Evolutionary conservation across 75 land plant species (phyloP).

Genomic region (Sequoia sempervirens): DNA sequence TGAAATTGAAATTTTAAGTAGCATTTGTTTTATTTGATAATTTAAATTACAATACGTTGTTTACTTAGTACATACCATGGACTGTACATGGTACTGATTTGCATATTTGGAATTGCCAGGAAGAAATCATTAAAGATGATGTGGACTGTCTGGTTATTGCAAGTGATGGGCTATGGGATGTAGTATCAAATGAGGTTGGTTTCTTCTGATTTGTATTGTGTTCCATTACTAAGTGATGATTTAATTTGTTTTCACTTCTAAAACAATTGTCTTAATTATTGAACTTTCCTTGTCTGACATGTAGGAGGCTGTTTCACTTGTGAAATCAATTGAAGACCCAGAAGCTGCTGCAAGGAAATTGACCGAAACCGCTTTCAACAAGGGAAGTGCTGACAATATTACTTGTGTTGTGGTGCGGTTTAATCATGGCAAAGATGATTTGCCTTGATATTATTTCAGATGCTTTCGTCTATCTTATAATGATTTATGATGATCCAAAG

Average conservation of each 20-base stretch:
- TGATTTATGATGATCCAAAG: neutral
- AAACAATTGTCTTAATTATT: neutral
- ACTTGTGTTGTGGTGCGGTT: slow-evolving; percentile 63
- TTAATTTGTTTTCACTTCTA: neutral
- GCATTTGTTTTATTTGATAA: neutral
- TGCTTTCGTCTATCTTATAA: neutral
- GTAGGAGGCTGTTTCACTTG: slow-evolving; percentile 64
- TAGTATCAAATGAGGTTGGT: slow-evolving; percentile 52
- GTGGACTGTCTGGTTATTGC: slow-evolving; percentile 50
- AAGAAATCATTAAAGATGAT: slow-evolving; percentile 4
- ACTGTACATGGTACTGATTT: neutral
- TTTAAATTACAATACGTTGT: neutral
- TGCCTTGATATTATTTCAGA: neutral
- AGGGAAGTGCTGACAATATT: slow-evolving; percentile 68
- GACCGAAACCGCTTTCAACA: slow-evolving; percentile 43
- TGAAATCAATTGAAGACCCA: slow-evolving; percentile 39
- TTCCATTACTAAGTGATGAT: neutral
- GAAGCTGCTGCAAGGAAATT: slow-evolving; percentile 56
- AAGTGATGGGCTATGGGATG: slow-evolving; percentile 87
- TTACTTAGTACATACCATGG: neutral
- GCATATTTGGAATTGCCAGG: neutral
- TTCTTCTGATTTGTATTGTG: neutral
- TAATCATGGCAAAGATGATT: slow-evolving; percentile 9
- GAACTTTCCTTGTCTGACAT: neutral
- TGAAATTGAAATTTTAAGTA: neutral